Evolutionary conservation across 148 eudicot species (phyloP).

Genomic region (Silene uniflora): DNA sequence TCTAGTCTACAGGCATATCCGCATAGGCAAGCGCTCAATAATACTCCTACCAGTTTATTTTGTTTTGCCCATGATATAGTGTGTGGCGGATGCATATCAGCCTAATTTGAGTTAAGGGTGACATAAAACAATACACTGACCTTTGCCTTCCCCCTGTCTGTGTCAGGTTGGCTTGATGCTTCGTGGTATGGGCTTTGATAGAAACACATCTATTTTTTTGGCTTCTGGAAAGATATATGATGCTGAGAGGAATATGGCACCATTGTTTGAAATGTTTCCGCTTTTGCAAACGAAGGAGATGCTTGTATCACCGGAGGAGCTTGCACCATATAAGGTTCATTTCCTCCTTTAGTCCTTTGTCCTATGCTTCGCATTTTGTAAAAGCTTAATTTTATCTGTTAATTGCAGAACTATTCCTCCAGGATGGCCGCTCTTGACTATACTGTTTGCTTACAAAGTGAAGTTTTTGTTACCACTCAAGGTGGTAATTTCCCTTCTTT

Average conservation of each 20-base stretch:
- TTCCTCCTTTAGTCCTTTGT: background rate
- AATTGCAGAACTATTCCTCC: conserved; percentile 77
- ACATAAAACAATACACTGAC: background rate
- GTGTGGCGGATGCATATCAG: background rate
- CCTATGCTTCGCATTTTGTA: conserved; percentile 13
- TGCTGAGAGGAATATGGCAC: conserved; percentile 88
- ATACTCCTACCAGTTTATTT: too few species aligned
- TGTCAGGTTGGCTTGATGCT: conserved; percentile 94
- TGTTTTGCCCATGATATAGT: background rate
- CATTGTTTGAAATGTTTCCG: conserved; percentile 92
- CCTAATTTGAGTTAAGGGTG: background rate
- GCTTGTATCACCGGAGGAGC: conserved; percentile 78
- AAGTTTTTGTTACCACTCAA: conserved; percentile 96
- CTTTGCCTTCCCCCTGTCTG: conserved; percentile 15
- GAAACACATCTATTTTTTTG: conserved; percentile 73
- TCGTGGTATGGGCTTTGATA: conserved; percentile 96
- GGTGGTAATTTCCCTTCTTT: conserved; percentile 97
- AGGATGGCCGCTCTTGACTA: conserved; percentile 98
- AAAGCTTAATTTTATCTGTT: conserved; percentile 25
- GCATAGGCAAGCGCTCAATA: too few species aligned
- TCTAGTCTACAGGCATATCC: too few species aligned
- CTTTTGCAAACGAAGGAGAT: conserved; percentile 88
- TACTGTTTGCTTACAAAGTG: conserved; percentile 96
- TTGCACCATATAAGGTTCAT: conserved; percentile 70
- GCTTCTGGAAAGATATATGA: conserved; percentile 96